Percentiles rank a stretch among this genome's conserved stretches.
Evolutionary conservation across 108 stramenopile species (phyloP).

Genomic region (Cylindrotheca closterium): DNA sequence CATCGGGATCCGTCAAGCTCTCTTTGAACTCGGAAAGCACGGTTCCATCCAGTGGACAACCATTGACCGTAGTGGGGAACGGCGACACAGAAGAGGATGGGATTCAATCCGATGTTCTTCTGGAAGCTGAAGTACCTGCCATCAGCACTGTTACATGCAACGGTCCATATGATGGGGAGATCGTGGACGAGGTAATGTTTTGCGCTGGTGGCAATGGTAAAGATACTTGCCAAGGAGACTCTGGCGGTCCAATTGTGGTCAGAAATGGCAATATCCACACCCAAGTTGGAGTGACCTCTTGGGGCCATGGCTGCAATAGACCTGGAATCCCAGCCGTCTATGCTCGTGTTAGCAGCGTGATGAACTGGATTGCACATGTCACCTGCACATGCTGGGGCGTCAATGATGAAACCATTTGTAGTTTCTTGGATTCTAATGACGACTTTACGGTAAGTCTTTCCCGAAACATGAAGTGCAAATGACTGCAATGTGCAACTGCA

Average conservation of each 20-base stretch:
- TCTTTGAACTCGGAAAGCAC: slow-evolving; percentile 8
- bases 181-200: slow-evolving; percentile 1
- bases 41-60: slow-evolving; percentile 24
- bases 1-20: slow-evolving; percentile 15
- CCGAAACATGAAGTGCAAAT: no score
- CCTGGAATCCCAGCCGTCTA: slow-evolving; percentile 52
- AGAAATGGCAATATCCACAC: neutral
- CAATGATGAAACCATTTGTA: slow-evolving; percentile 1
- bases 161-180: neutral
- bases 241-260: slow-evolving; percentile 39
- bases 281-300: slow-evolving; percentile 47
- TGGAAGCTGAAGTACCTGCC: slow-evolving; percentile 23
- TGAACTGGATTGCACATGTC: slow-evolving; percentile 49
- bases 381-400: slow-evolving; percentile 41
- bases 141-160: slow-evolving; percentile 8
- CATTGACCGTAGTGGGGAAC: slow-evolving; percentile 48
- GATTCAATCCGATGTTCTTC: slow-evolving; percentile 8
- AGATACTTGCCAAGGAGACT: slow-evolving; percentile 40
- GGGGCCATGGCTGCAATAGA: slow-evolving; percentile 28
- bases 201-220: slow-evolving; percentile 32
- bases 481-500: no score
- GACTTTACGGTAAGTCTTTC: no score
- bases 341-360: slow-evolving; percentile 38
- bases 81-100: slow-evolving; percentile 41
- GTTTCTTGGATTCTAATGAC: neutral